Percentiles rank a stretch among this genome's conserved stretches.
Conservation (phyloP, 2,329 filamentous ascomycete species). For the Pseudogymnoascus verrucosus region DNA sequence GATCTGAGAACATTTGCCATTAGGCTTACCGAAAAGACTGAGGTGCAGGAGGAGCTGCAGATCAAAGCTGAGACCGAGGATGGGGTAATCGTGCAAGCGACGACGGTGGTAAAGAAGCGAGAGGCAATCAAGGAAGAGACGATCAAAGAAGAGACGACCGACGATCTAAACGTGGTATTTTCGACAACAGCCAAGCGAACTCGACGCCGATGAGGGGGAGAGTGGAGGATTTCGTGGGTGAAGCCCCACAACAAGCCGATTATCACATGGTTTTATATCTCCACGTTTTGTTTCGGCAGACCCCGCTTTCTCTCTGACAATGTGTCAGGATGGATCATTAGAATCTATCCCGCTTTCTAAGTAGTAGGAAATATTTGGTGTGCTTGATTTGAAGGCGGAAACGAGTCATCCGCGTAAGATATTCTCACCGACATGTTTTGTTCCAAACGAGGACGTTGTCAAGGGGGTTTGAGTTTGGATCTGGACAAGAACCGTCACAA, state of each 20-base stretch:
- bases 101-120: slow-evolving; percentile 15
- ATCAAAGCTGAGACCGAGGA: slow-evolving; percentile 24
- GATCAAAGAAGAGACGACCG: slow-evolving; percentile 4
- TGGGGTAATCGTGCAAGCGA: slow-evolving; percentile 3
- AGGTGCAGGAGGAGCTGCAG: slow-evolving; percentile 37
- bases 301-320: neutral
- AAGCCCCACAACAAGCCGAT: neutral
- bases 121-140: slow-evolving; percentile 4
- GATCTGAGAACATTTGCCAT: slow-evolving; percentile 81
- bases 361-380: neutral
- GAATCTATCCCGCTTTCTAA: neutral
- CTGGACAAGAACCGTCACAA: neutral
- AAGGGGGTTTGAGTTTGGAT: neutral
- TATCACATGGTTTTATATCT: slow-evolving; percentile 1
- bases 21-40: slow-evolving; percentile 36
- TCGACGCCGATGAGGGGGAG: neutral
- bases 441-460: neutral
- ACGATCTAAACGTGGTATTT: slow-evolving; percentile 6
- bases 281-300: slow-evolving; percentile 5
- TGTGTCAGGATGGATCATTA: slow-evolving; percentile 1
- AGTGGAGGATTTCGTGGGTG: neutral
- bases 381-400: slow-evolving; percentile 1
- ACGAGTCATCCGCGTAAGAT: neutral
- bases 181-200: neutral
- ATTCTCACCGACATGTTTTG: neutral